These are phyloP conservation scores for Coemansia sp. DNA, from an alignment of 192 early-diverging fungal genomes.

Conservation along the genomic window DNA sequence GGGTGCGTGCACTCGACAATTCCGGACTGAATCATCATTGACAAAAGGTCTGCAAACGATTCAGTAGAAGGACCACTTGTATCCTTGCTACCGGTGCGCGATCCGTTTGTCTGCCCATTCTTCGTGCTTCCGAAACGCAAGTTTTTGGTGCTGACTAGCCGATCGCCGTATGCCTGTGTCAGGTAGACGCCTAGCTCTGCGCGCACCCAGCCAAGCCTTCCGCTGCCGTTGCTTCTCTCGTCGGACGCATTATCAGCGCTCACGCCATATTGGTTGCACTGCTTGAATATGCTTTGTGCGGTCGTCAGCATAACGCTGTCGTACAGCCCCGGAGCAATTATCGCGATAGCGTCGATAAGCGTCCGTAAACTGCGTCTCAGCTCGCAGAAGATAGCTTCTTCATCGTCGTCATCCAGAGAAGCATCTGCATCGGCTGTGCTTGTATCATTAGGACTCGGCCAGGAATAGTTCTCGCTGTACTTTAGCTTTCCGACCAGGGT, in stretches of 20 bases:
- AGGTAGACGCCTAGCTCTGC: conserved; percentile 51
- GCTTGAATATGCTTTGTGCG: conserved; percentile 41
- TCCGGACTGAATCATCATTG: conserved; percentile 52
- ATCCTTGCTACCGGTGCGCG: not conserved
- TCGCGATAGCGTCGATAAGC: conserved; percentile 73
- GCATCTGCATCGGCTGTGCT: conserved; percentile 56
- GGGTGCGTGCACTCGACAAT: conserved; percentile 35
- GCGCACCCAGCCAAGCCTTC: conserved; percentile 52
- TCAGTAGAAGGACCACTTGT: conserved; percentile 16
- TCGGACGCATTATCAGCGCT: conserved; percentile 43
- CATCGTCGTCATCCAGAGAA: conserved; percentile 74
- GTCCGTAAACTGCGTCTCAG: conserved; percentile 61
- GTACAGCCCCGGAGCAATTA: conserved; percentile 57
- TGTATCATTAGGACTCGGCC: conserved; percentile 40
- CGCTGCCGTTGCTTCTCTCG: conserved; percentile 25
- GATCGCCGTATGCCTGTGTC: conserved; percentile 51
- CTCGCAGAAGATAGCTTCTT: conserved; percentile 51
- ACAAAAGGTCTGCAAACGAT: conserved; percentile 39
- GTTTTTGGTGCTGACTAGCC: conserved; percentile 46
- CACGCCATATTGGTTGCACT: conserved; percentile 50
- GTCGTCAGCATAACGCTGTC: conserved; percentile 42
- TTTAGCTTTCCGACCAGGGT: conserved; percentile 84
- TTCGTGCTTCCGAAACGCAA: conserved; percentile 41
- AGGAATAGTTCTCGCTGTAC: conserved; percentile 82
- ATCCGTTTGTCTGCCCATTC: conserved; percentile 28